Percentiles rank a stretch among this genome's conserved stretches.
Evolutionary conservation across 2,329 filamentous ascomycete genomes (phyloP).

Genomic region (Fusarium foetens): DNA sequence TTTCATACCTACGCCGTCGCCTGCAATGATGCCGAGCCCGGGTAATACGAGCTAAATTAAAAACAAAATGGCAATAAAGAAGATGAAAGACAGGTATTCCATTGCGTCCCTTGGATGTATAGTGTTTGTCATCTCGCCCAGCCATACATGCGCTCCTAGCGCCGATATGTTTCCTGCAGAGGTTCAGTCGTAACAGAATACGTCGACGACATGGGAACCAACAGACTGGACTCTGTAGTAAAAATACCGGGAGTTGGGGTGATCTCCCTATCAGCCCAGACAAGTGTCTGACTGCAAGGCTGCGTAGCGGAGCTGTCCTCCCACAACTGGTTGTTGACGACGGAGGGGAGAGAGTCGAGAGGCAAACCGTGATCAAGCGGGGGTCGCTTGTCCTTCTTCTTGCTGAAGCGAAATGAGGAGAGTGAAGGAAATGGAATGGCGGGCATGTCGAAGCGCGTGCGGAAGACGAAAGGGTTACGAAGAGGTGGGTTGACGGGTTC

Average conservation of each 20-base stretch:
- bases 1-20: slow-evolving; percentile 30
- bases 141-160: slow-evolving; percentile 34
- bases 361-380: slow-evolving; percentile 10
- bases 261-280: slow-evolving; percentile 45
- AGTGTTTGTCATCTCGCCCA: slow-evolving; percentile 19
- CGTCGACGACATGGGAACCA: slow-evolving; percentile 13
- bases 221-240: slow-evolving; percentile 11
- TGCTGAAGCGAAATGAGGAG: slow-evolving; percentile 29
- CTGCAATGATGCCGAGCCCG: slow-evolving; percentile 28
- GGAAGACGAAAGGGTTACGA: slow-evolving; percentile 50
- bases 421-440: slow-evolving; percentile 34
- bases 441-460: slow-evolving; percentile 46
- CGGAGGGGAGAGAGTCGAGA: slow-evolving; percentile 28
- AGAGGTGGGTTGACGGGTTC: slow-evolving; percentile 19
- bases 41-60: not conserved
- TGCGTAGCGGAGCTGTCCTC: slow-evolving; percentile 4
- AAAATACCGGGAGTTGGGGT: not conserved
- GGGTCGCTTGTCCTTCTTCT: slow-evolving; percentile 10
- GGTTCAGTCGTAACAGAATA: slow-evolving; percentile 43
- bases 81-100: not conserved
- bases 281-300: slow-evolving; percentile 39
- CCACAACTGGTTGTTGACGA: slow-evolving; percentile 21
- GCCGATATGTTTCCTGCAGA: slow-evolving; percentile 41
- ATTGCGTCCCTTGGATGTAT: not conserved
- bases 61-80: slow-evolving; percentile 9